Evolutionary conservation across 768 basidiomycete genomes (phyloP), one percentile per base, ranked within the genome.

Genomic region (Hygrophoropsis aurantiaca): DNA sequence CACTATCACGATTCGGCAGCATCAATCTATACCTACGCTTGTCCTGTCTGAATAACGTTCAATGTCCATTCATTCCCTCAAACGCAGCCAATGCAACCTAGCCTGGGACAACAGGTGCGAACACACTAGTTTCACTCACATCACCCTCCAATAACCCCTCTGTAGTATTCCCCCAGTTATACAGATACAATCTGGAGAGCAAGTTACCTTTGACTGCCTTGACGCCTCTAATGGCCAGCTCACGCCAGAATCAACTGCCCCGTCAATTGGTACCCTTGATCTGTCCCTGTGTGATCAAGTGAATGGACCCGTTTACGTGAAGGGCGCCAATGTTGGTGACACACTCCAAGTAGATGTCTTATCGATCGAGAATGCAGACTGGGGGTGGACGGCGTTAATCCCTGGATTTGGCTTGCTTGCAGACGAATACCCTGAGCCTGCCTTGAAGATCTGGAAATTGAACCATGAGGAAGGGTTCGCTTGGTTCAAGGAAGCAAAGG

Each of bases 191-290:
- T 82, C 81, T 2, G 82, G 81, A 13, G 75, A 78, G 3, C 74
- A 69, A 4, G 67, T 84, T 49, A 69, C 70, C 20, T 81, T 83
- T 54, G 78, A 81, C 56, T 84, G 81, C 51, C 69, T 81, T n/a
- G 81, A 84, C 57, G 81, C 74, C 2, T 81, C 81, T 20, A 82
- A 82, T 52, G 80, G 79, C 1, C 80, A 84, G 60, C 68, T 84
- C 47, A 75, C 70, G 1, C 57, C 72, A 20, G 48, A 65, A 4
- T 77, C 78, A 5, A 74, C 71, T 15, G 49, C 60, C 3, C 44
- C 47, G 1, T 51, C 68, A 20, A 54, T 83, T 27, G 51, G 61
- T 11, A 58, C 71, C 2, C 60, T 82, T 49, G 65, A 73, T 5
- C 70, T 83, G 53, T 57, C 74, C 3, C 72, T 71, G 39, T 69